A percentile compares a stretch with the other conserved stretches of the same genome.
Evolutionary conservation across 331 rosid genomes (phyloP).

Genomic region (Prunus yedoensis): DNA sequence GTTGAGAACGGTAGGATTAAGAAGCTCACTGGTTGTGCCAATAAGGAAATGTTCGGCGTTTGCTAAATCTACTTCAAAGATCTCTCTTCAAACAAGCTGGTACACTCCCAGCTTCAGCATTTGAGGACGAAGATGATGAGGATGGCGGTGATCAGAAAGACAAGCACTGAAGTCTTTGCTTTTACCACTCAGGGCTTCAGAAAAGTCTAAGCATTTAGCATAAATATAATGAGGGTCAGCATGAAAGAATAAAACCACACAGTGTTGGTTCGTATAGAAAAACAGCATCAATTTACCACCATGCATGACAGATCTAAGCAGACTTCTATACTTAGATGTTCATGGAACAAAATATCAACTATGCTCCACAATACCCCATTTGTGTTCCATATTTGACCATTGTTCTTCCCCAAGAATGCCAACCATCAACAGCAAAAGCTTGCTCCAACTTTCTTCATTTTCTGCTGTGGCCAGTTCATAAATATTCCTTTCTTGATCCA

Average conservation of each 20-base stretch:
- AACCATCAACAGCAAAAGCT: slow-evolving; percentile 1
- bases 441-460: neutral
- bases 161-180: neutral
- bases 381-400: neutral
- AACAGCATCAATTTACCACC: neutral
- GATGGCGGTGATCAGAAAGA: neutral
- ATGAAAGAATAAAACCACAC: neutral
- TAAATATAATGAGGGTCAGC: neutral
- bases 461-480: neutral
- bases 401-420: neutral
- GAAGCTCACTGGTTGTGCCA: slow-evolving; percentile 9
- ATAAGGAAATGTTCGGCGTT: neutral
- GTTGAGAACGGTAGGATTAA: slow-evolving; percentile 7
- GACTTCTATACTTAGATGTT: neutral
- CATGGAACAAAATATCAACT: neutral
- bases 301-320: neutral
- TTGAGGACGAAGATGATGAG: slow-evolving; percentile 4
- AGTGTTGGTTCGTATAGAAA: neutral
- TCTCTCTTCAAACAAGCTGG: slow-evolving; percentile 5
- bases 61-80: slow-evolving; percentile 9
- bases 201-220: neutral
- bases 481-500: slow-evolving; percentile 2
- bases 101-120: neutral
- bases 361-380: neutral
- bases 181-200: neutral